Evolutionary conservation across 2,329 filamentous ascomycete genomes (phyloP), one percentile per base, ranked within the genome.

Genomic region (Hypoxylon sp.): DNA sequence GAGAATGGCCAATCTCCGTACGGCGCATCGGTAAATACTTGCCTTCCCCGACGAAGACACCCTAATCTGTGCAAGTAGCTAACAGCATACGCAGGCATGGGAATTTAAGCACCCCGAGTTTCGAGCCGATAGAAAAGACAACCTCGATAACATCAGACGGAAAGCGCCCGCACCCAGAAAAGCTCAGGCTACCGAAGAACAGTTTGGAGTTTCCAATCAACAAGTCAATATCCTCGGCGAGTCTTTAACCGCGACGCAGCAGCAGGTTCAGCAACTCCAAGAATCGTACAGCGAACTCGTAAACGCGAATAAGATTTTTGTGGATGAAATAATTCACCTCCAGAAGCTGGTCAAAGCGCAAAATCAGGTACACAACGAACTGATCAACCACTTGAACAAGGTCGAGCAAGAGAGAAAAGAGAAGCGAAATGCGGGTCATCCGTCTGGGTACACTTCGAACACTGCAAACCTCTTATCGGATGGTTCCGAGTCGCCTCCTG

Each of bases 41-140:
- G n/a, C 28, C 50, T 59, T 44, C 43, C 53, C 46, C 44, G 43
- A 41, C 56, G 24, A 73, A 59, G 75, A 67, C 22, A 49, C 51
- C 39, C 48, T 39, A 24, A 55, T n/a, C 6, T 22, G 24, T 11
- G 28, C 34, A 51, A 24, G 50, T 48, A 46, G 71, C 76, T 81
- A 70, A 79, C 71, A 57, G 15, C 55, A 32, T 24, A 55, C 48
- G 30, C 73, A 95, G 91, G 88, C 90, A 11, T 97, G 92, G 92
- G 95, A 99, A 76, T 99, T 99, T 77, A 97, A 95, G 76, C 95
- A 99, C 74, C 94, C 94, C 11, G 93, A 97, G 73, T 99, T 99
- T 81, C 91, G 93, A 72, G 90, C 91, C 68, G 94, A 97, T 79
- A 96, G 94, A 79, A 97, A 97, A 78, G 93, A 97, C 75, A 95